Percentiles rank a stretch among this genome's conserved stretches.
These are phyloP conservation scores for Neospora caninum DNA, from an alignment of 169 alveolate species.

Conservation along the genomic window DNA sequence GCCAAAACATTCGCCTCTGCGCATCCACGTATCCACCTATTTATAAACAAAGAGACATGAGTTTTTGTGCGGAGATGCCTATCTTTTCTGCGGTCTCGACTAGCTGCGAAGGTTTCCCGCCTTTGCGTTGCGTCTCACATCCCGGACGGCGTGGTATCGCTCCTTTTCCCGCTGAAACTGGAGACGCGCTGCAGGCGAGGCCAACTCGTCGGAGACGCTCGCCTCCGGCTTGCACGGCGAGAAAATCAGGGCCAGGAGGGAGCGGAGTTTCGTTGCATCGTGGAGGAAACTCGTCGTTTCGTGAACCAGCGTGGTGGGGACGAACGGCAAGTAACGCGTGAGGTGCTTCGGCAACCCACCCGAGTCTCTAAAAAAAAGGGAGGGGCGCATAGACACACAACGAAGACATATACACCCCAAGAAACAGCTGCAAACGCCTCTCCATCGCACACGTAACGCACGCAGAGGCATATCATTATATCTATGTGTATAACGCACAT, in stretches of 20 bases:
- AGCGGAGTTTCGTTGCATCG: background rate
- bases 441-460: no score
- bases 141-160: conserved; percentile 5
- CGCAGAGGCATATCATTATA: no score
- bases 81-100: background rate
- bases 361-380: background rate
- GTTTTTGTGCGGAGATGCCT: no score
- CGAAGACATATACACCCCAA: no score
- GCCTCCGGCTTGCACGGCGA: background rate
- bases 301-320: conserved; percentile 11
- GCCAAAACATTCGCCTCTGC: no score
- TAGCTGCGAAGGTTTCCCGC: background rate
- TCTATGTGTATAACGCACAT: no score
- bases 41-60: no score
- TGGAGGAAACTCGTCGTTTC: conserved; percentile 14
- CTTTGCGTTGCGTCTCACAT: background rate
- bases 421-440: no score
- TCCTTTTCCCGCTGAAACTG: background rate
- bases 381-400: background rate
- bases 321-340: conserved; percentile 27
- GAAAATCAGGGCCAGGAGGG: conserved; percentile 3
- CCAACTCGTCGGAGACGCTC: background rate
- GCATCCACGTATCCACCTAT: no score
- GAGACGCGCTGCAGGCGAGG: background rate
- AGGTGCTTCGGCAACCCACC: conserved; percentile 38